Evolutionary conservation across 768 basidiomycete genomes (phyloP).

Genomic region (Lentinula raphanica): DNA sequence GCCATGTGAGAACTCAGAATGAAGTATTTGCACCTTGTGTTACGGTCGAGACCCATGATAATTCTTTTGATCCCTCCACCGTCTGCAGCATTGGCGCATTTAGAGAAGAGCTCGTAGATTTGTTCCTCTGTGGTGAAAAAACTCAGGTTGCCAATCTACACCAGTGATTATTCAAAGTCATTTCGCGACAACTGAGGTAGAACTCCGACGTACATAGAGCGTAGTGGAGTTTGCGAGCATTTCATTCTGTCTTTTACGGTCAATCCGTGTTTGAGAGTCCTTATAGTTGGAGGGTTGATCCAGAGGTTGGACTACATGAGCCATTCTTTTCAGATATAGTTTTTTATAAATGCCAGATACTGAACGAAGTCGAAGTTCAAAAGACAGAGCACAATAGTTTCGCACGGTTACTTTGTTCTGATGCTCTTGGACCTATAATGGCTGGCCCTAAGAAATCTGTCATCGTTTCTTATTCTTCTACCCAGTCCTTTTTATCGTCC

Average conservation of each 20-base stretch:
- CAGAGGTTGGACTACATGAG: conserved; percentile 77
- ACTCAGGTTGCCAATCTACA: conserved; percentile 84
- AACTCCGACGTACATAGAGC: conserved; percentile 74
- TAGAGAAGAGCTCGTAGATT: conserved; percentile 89
- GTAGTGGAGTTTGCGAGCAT: conserved; percentile 82
- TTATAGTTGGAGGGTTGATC: conserved; percentile 98
- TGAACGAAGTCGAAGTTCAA: conserved; percentile 1
- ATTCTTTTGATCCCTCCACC: conserved; percentile 90
- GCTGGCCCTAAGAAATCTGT: conserved; percentile 36
- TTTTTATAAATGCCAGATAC: background rate
- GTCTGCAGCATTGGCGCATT: conserved; percentile 83
- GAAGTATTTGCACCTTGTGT: conserved; percentile 55
- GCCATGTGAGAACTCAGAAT: background rate
- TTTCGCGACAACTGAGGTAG: conserved; percentile 8
- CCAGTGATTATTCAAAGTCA: conserved; percentile 6
- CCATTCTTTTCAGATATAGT: conserved; percentile 47
- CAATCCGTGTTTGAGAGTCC: conserved; percentile 81
- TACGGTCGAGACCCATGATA: conserved; percentile 91
- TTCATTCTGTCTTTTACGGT: conserved; percentile 74
- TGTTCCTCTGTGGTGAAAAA: conserved; percentile 96
- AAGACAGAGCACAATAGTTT: conserved; percentile 15
- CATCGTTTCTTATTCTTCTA: conserved; percentile 64
- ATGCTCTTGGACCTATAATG: conserved; percentile 1
- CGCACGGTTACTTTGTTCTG: conserved; percentile 13
- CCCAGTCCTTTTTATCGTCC: conserved; percentile 59